Conservation (phyloP, 805 yeast genomes). For the Torulaspora delbrueckii region DNA sequence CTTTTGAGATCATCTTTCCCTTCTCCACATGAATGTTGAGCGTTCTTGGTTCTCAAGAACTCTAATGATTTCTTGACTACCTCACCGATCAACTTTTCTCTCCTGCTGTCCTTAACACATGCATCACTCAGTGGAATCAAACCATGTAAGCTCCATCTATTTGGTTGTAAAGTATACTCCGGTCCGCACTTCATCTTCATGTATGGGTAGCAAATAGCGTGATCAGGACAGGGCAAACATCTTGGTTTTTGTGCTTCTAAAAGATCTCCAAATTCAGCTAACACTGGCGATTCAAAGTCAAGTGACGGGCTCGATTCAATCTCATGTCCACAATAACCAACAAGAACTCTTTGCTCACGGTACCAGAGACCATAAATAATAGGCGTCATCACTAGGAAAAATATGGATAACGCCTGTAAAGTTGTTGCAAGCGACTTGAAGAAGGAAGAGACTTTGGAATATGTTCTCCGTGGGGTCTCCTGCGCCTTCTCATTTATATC, state of each 20-base stretch:
- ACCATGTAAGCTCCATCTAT: conserved; percentile 40
- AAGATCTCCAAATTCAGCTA: conserved; percentile 38
- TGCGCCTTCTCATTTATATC: background rate
- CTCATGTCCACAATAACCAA: conserved; percentile 75
- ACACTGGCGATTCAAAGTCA: background rate
- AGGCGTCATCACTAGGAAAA: conserved; percentile 37
- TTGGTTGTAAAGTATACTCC: conserved; percentile 49
- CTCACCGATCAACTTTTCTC: conserved; percentile 59
- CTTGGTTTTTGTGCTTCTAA: conserved; percentile 50
- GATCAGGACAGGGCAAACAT: conserved; percentile 76
- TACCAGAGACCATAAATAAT: conserved; percentile 52
- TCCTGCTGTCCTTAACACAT: conserved; percentile 72
- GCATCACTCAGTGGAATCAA: conserved; percentile 54
- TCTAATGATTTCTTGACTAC: conserved; percentile 64
- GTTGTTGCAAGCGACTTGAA: conserved; percentile 6
- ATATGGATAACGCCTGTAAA: conserved; percentile 29
- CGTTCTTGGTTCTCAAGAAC: conserved; percentile 62
- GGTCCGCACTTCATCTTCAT: conserved; percentile 64
- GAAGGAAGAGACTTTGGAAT: background rate
- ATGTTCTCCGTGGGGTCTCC: background rate
- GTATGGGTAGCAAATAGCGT: conserved; percentile 66
- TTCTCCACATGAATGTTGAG: conserved; percentile 56
- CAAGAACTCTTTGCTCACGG: conserved; percentile 53
- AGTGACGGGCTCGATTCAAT: conserved; percentile 22
- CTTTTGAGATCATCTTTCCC: conserved; percentile 43